Percentiles rank a stretch among this genome's conserved stretches.
phyloP scores from a whole-genome alignment of 257 asterid genomes.

The Haberlea rhodopensis region DNA sequence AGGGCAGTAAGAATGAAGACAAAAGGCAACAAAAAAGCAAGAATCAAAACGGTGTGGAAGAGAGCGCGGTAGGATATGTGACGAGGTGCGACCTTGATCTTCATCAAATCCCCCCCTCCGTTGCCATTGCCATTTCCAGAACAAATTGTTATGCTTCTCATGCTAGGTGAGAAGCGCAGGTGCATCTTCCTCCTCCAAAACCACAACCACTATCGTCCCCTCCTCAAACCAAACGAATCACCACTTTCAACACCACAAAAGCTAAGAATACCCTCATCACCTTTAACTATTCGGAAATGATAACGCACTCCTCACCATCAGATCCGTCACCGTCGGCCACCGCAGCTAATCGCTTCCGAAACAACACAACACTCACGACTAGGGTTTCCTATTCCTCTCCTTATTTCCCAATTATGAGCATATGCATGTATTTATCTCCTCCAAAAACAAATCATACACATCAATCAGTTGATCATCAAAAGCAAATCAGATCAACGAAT shows the following conservation, averaged over 20 bases:
- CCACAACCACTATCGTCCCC: constrained; percentile 28
- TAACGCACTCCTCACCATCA: constrained; percentile 39
- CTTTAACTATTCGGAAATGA: constrained; percentile 23
- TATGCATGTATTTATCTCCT: too few relatives aligned
- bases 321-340: constrained; percentile 41
- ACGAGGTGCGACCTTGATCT: constrained; percentile 91
- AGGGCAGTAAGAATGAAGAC: constrained; percentile 88
- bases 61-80: constrained; percentile 74
- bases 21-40: constrained; percentile 90
- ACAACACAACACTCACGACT: too few relatives aligned
- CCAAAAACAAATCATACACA: too few relatives aligned
- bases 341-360: too few relatives aligned
- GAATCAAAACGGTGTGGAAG: constrained; percentile 71
- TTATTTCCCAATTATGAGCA: too few relatives aligned
- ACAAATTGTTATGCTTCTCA: constrained; percentile 96
- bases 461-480: too few relatives aligned
- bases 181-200: constrained; percentile 53
- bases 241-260: too few relatives aligned
- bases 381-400: too few relatives aligned
- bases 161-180: constrained; percentile 99
- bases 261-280: too few relatives aligned
- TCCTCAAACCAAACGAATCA: too few relatives aligned
- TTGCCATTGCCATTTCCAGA: constrained; percentile 61
- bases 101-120: constrained; percentile 73
- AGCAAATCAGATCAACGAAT: too few relatives aligned